phyloP scores from a whole-genome alignment of 495 filamentous ascomycete species.

The Alectoria sarmentosa region DNA sequence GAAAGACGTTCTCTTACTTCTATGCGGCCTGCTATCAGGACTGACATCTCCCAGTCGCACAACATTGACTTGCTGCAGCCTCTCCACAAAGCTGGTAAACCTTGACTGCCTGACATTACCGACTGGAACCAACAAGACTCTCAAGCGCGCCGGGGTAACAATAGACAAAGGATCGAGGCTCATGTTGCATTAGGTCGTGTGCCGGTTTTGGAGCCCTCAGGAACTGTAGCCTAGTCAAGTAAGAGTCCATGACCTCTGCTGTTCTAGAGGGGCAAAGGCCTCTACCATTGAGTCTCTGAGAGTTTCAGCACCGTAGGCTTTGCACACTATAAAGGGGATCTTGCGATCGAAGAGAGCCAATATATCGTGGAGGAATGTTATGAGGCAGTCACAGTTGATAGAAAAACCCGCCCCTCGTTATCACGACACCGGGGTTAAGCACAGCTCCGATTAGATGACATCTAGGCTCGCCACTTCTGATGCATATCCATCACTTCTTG shows the following conservation, averaged over 20 bases:
- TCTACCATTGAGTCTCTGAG: slow-evolving; percentile 10
- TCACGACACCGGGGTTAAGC: neutral
- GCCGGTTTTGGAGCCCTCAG: slow-evolving; percentile 8
- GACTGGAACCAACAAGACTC: slow-evolving; percentile 74
- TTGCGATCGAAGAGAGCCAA: neutral
- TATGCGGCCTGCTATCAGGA: slow-evolving; percentile 77
- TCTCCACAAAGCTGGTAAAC: slow-evolving; percentile 69
- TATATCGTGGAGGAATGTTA: neutral
- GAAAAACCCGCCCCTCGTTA: neutral
- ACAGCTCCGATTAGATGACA: neutral
- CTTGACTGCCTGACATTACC: slow-evolving; percentile 76
- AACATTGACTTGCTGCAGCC: slow-evolving; percentile 71
- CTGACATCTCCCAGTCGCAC: slow-evolving; percentile 87
- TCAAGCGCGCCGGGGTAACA: slow-evolving; percentile 80
- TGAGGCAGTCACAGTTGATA: neutral
- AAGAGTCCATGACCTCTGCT: slow-evolving; percentile 18
- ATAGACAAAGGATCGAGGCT: slow-evolving; percentile 79
- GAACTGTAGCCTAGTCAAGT: slow-evolving; percentile 7
- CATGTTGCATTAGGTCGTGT: slow-evolving; percentile 48
- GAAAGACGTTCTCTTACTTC: slow-evolving; percentile 53
- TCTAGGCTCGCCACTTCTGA: neutral
- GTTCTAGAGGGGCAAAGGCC: slow-evolving; percentile 1
- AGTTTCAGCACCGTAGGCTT: neutral
- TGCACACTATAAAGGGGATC: neutral
- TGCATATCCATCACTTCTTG: neutral